These are phyloP conservation scores for Pseudomicrostroma phylloplanum DNA, from an alignment of 1,284 basidiomycete genomes.

Conservation along the genomic window DNA sequence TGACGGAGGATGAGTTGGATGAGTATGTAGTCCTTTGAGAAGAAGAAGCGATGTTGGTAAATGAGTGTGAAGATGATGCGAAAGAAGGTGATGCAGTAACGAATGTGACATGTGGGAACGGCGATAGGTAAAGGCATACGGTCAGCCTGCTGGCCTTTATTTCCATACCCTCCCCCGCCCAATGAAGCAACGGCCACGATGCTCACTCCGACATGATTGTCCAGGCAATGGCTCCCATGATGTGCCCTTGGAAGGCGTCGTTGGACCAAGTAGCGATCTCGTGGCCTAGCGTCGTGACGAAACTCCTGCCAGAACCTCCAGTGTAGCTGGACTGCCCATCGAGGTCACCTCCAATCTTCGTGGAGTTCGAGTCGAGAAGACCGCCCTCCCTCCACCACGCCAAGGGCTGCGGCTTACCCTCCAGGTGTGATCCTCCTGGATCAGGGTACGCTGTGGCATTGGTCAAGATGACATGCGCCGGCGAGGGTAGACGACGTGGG, in stretches of 20 bases:
- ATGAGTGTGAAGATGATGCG: too few relatives aligned
- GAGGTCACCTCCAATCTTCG: conserved; percentile 16
- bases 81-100: too few relatives aligned
- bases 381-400: conserved; percentile 74
- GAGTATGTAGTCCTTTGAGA: too few relatives aligned
- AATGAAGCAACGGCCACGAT: too few relatives aligned
- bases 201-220: background rate
- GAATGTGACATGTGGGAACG: too few relatives aligned
- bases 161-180: too few relatives aligned
- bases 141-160: too few relatives aligned
- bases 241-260: conserved; percentile 62
- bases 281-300: conserved; percentile 74
- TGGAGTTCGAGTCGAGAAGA: conserved; percentile 23
- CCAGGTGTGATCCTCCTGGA: conserved; percentile 50
- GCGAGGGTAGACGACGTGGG: conserved; percentile 57
- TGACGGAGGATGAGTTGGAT: too few relatives aligned
- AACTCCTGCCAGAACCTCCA: conserved; percentile 63
- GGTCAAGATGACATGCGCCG: conserved; percentile 30
- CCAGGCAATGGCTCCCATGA: conserved; percentile 70
- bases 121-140: too few relatives aligned
- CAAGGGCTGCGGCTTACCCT: conserved; percentile 55
- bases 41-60: too few relatives aligned
- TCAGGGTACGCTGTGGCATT: conserved; percentile 27
- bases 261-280: conserved; percentile 63
- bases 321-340: conserved; percentile 21